These are phyloP conservation scores for Stagonosporopsis vannaccii DNA, from an alignment of 2,329 filamentous ascomycete genomes.

Conservation along the genomic window DNA sequence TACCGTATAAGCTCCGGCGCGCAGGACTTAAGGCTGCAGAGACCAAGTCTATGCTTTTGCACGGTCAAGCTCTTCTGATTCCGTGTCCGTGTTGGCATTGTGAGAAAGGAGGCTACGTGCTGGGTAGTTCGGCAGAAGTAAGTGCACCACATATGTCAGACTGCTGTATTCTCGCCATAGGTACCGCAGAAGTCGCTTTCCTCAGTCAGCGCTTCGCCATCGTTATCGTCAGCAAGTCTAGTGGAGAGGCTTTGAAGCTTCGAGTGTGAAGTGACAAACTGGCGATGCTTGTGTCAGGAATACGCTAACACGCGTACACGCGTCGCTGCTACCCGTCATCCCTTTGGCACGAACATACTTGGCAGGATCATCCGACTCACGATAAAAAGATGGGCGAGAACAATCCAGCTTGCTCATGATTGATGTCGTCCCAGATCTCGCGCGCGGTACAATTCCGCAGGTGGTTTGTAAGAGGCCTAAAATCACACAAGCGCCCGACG, in stretches of 20 bases:
- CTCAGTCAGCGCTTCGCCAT: neutral
- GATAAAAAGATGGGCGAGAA: neutral
- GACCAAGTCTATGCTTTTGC: neutral
- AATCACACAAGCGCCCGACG: conserved; percentile 1
- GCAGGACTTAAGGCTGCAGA: neutral
- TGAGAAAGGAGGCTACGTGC: neutral
- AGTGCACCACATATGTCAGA: neutral
- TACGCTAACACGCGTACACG: neutral
- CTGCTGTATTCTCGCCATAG: neutral
- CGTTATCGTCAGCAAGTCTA: neutral
- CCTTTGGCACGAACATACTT: neutral
- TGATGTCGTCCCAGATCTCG: neutral
- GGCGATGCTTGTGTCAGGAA: too few species aligned
- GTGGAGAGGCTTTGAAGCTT: neutral
- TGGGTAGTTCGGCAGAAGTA: neutral
- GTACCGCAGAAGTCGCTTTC: neutral
- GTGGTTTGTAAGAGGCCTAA: too few species aligned
- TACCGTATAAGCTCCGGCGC: neutral
- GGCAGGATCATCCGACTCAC: too few species aligned
- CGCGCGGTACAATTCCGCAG: neutral
- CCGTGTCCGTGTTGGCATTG: neutral
- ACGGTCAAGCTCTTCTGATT: neutral
- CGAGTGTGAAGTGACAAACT: too few species aligned
- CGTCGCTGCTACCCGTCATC: neutral
- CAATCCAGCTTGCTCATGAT: too few species aligned